Evolutionary conservation across 495 filamentous ascomycete species (phyloP).

Genomic region (Aspergillus homomorphus): DNA sequence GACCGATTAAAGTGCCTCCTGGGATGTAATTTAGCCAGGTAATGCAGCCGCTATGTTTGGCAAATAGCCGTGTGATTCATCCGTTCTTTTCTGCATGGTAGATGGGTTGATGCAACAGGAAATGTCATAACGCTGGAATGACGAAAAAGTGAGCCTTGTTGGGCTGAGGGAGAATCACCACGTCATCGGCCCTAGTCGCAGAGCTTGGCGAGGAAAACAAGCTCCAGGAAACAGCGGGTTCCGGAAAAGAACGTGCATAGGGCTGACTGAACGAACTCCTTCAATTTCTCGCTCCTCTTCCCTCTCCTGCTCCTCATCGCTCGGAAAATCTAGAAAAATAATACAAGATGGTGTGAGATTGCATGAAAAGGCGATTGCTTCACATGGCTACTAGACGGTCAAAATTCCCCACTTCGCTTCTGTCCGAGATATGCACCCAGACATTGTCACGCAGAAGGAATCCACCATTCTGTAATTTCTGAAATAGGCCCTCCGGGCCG

Average conservation of each 20-base stretch:
- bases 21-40: too few relatives aligned
- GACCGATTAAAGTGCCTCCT: too few relatives aligned
- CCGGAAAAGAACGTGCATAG: neutral
- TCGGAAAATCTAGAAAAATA: too few relatives aligned
- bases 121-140: too few relatives aligned
- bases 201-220: neutral
- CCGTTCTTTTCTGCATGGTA: too few relatives aligned
- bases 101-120: too few relatives aligned
- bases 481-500: constrained; percentile 44
- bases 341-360: too few relatives aligned
- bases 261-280: neutral
- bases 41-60: too few relatives aligned
- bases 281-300: too few relatives aligned
- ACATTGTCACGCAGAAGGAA: constrained; percentile 9
- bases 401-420: neutral
- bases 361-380: neutral
- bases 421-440: neutral
- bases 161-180: neutral
- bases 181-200: neutral
- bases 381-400: neutral
- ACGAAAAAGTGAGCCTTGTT: constrained; percentile 9
- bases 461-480: constrained; percentile 26
- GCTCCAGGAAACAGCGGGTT: neutral
- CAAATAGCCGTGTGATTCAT: too few relatives aligned
- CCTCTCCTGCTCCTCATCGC: too few relatives aligned